These are phyloP conservation scores for Neonectria faginata DNA, from an alignment of 2,329 filamentous ascomycete species.

Conservation along the genomic window DNA sequence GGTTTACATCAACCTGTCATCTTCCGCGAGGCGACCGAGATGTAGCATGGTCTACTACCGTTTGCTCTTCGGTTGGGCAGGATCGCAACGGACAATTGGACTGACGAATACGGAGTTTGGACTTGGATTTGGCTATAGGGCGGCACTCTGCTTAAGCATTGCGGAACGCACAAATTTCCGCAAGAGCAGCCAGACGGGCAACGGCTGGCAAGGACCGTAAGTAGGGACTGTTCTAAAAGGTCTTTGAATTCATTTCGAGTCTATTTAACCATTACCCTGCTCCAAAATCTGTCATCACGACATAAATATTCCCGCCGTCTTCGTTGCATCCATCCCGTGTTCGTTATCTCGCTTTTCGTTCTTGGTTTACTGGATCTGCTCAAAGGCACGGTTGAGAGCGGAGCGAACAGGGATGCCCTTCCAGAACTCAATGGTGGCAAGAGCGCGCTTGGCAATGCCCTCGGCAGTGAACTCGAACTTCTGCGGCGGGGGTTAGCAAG, in stretches of 20 bases:
- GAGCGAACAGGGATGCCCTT: conserved; percentile 92
- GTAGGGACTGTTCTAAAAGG: conserved; percentile 39
- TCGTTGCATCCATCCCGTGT: conserved; percentile 28
- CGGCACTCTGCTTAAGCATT: conserved; percentile 15
- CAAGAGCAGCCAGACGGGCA: conserved; percentile 18
- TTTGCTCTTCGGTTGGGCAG: neutral
- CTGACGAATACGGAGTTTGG: conserved; percentile 24
- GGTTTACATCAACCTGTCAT: conserved; percentile 9
- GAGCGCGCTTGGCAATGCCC: conserved; percentile 93
- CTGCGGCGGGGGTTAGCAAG: conserved; percentile 63
- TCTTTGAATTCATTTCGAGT: conserved; percentile 44
- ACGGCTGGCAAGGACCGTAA: conserved; percentile 19
- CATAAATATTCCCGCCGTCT: conserved; percentile 41
- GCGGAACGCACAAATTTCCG: neutral
- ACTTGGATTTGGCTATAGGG: conserved; percentile 6
- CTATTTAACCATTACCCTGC: conserved; percentile 44
- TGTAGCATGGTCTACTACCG: conserved; percentile 13
- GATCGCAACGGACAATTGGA: neutral
- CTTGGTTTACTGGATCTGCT: conserved; percentile 85
- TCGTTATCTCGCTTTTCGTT: conserved; percentile 30
- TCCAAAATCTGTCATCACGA: conserved; percentile 44
- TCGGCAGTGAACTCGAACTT: conserved; percentile 99
- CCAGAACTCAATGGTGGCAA: conserved; percentile 96
- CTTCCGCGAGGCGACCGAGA: neutral
- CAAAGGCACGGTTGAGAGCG: conserved; percentile 96